Percentiles rank a stretch among this genome's conserved stretches.
Evolutionary conservation across 352 stramenopile genomes (phyloP).

Genomic region (Phytophthora citrophthora): DNA sequence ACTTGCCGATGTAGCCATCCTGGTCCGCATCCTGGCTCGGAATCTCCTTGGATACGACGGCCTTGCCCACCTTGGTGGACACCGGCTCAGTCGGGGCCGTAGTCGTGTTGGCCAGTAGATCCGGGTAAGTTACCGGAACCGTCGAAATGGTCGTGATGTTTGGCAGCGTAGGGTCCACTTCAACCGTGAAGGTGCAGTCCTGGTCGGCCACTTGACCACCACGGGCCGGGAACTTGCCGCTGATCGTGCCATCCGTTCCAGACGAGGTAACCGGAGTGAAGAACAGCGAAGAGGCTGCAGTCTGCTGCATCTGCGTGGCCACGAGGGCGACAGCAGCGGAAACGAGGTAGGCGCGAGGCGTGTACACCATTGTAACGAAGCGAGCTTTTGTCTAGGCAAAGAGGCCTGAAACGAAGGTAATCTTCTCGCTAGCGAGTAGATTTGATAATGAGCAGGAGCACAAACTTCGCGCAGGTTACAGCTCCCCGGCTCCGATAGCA

Average conservation of each 20-base stretch:
- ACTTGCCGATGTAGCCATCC: slow-evolving; percentile 7
- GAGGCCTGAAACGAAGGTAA: slow-evolving; percentile 21
- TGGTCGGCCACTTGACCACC: slow-evolving; percentile 11
- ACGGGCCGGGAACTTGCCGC: slow-evolving; percentile 18
- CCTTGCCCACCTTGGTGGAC: slow-evolving; percentile 24
- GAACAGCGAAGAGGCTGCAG: slow-evolving; percentile 18
- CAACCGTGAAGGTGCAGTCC: slow-evolving; percentile 15
- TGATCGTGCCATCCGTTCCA: slow-evolving; percentile 13
- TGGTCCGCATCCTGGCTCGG: slow-evolving; percentile 5
- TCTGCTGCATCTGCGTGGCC: slow-evolving; percentile 29
- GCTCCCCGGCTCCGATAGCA: neutral
- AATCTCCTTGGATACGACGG: slow-evolving; percentile 10
- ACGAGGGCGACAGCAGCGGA: slow-evolving; percentile 21
- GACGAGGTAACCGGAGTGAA: slow-evolving; percentile 12
- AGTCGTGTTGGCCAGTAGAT: slow-evolving; percentile 26
- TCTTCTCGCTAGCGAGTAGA: slow-evolving; percentile 33
- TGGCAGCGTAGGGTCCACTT: slow-evolving; percentile 29
- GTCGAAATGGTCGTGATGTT: slow-evolving; percentile 26
- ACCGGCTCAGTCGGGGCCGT: slow-evolving; percentile 16
- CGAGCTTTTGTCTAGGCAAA: slow-evolving; percentile 8
- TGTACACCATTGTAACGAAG: slow-evolving; percentile 28
- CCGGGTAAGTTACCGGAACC: slow-evolving; percentile 16
- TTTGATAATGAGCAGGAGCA: slow-evolving; percentile 22
- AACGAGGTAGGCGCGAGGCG: slow-evolving; percentile 30
- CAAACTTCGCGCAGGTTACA: neutral